phyloP scores from a whole-genome alignment of 2,329 filamentous ascomycete species.

The Aspergillus jensenii region DNA sequence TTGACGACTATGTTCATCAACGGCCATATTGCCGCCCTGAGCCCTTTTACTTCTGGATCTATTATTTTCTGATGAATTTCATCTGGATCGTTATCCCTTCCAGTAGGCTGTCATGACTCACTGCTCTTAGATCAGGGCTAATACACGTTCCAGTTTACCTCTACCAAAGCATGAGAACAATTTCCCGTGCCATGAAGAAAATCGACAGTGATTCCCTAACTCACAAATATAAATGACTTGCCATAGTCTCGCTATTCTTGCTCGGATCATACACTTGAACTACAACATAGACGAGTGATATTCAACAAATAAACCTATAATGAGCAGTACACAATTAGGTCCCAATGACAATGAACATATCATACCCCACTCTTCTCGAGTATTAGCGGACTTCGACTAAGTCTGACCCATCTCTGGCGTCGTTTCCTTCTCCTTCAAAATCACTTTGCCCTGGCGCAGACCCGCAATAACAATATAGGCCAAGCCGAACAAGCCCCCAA shows the following conservation, averaged over 20 bases:
- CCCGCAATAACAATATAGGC: slow-evolving; percentile 2
- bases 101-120: slow-evolving; percentile 42
- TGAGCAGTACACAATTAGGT: neutral
- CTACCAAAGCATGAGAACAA: slow-evolving; percentile 29
- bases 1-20: slow-evolving; percentile 57
- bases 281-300: neutral
- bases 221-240: slow-evolving; percentile 27
- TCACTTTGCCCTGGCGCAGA: slow-evolving; percentile 2
- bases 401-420: neutral
- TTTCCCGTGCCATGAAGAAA: slow-evolving; percentile 30
- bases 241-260: neutral
- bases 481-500: slow-evolving; percentile 11
- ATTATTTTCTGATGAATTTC: slow-evolving; percentile 66
- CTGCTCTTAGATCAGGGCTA: neutral
- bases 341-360: neutral
- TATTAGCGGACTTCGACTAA: neutral
- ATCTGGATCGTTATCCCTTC: slow-evolving; percentile 65
- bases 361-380: neutral
- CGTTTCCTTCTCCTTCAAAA: slow-evolving; percentile 5
- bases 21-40: slow-evolving; percentile 61
- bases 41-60: slow-evolving; percentile 64
- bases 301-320: neutral
- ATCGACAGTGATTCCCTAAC: slow-evolving; percentile 19
- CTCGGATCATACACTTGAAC: neutral
- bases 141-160: slow-evolving; percentile 18